Conservation (phyloP, 306 rosid genomes). For the Abrus pulchellus region DNA sequence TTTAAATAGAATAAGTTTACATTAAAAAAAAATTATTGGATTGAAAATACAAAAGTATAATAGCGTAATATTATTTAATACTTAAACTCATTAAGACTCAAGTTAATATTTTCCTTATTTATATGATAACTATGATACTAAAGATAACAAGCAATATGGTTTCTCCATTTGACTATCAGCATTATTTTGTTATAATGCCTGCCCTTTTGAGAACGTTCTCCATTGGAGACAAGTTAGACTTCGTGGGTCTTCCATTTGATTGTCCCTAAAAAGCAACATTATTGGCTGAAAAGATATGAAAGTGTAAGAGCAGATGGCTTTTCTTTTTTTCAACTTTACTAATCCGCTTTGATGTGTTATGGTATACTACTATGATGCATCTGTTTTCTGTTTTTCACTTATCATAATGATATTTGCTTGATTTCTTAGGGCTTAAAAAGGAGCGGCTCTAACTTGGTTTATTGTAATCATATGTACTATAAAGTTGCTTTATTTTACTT, state of each 20-base stretch:
- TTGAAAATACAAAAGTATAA: too few species aligned
- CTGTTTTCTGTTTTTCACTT: conserved; percentile 43
- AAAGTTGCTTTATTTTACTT: conserved; percentile 67
- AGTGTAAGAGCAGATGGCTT: conserved; percentile 49
- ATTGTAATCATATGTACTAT: conserved; percentile 47
- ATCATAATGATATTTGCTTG: conserved; percentile 31
- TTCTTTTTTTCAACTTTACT: conserved; percentile 15
- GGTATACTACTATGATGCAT: conserved; percentile 28
- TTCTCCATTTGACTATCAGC: conserved; percentile 18
- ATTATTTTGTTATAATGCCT: conserved; percentile 62
- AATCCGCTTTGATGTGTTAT: conserved; percentile 32
- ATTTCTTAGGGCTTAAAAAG: conserved; percentile 49
- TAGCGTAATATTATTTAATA: too few species aligned
- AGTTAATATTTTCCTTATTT: neutral
- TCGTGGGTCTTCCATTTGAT: conserved; percentile 37
- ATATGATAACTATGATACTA: neutral
- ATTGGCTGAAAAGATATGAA: conserved; percentile 52
- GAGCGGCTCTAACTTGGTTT: conserved; percentile 49
- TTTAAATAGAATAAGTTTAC: too few species aligned
- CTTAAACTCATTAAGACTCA: too few species aligned
- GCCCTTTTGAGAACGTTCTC: conserved; percentile 50
- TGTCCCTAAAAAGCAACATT: conserved; percentile 50
- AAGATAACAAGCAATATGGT: conserved; percentile 43
- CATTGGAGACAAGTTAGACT: conserved; percentile 48
- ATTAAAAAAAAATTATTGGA: too few species aligned